A percentile compares a stretch with the other conserved stretches of the same genome.
Conservation (phyloP, 495 filamentous ascomycete species). For the Penicillium lividum region DNA sequence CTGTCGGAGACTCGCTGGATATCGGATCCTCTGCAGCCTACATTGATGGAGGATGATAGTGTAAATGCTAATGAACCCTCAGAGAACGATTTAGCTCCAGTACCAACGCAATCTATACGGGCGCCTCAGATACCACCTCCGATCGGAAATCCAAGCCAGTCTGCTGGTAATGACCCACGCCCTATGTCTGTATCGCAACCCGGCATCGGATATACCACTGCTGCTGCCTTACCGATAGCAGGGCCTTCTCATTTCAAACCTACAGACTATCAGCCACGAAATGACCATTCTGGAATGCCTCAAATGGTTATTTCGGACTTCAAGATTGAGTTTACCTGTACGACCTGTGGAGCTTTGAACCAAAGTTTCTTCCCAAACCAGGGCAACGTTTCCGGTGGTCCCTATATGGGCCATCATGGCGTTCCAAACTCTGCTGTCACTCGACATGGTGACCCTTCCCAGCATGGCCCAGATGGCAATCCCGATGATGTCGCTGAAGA, state of each 20-base stretch:
- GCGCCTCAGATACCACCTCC: constrained; percentile 23
- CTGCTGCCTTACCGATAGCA: constrained; percentile 22
- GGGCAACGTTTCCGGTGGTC: constrained; percentile 39
- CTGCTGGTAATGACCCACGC: constrained; percentile 20
- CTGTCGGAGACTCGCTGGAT: constrained; percentile 41
- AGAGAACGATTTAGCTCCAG: constrained; percentile 19
- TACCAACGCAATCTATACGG: constrained; percentile 28
- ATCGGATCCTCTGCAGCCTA: constrained; percentile 30
- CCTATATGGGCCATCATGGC: constrained; percentile 34
- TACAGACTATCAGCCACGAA: constrained; percentile 25
- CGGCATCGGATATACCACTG: constrained; percentile 23
- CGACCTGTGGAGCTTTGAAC: constrained; percentile 45
- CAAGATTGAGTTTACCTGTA: constrained; percentile 50
- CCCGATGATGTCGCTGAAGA: constrained; percentile 49
- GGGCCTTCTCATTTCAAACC: constrained; percentile 27
- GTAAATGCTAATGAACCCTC: constrained; percentile 28
- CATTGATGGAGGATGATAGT: constrained; percentile 32
- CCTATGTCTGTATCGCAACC: constrained; percentile 27
- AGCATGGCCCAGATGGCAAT: constrained; percentile 21
- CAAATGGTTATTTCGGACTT: constrained; percentile 44
- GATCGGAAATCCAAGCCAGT: constrained; percentile 25
- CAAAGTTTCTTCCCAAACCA: constrained; percentile 50
- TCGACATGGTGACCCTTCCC: constrained; percentile 24
- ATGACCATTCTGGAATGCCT: constrained; percentile 29
- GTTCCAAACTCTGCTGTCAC: constrained; percentile 25